phyloP scores from a whole-genome alignment of 495 filamentous ascomycete genomes.

The Elaphomyces granulatus region DNA sequence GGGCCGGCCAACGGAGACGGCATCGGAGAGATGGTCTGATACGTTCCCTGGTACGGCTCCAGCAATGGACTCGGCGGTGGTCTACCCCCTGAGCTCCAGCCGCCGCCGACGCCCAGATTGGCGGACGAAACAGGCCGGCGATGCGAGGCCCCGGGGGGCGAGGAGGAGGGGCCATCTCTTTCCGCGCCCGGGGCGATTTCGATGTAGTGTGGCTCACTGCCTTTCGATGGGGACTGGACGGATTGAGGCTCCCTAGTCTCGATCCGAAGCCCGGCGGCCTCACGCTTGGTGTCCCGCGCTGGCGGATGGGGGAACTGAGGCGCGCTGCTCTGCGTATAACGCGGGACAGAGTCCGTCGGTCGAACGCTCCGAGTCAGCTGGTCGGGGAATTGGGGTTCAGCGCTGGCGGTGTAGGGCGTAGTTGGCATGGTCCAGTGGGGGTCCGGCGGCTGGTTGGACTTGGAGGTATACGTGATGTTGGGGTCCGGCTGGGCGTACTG shows the following conservation, averaged over 20 bases:
- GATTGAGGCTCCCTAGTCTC: slow-evolving; percentile 8
- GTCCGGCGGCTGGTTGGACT: slow-evolving; percentile 14
- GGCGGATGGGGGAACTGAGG: slow-evolving; percentile 11
- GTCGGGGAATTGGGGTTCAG: slow-evolving; percentile 8
- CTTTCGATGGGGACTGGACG: slow-evolving; percentile 13
- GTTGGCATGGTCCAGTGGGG: background rate
- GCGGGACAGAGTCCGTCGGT: slow-evolving; percentile 3
- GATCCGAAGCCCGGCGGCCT: too few species aligned
- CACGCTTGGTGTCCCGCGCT: too few species aligned
- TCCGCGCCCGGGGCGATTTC: slow-evolving; percentile 25
- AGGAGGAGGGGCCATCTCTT: slow-evolving; percentile 14
- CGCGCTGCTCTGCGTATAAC: slow-evolving; percentile 15
- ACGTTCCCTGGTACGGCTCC: slow-evolving; percentile 88
- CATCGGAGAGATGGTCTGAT: slow-evolving; percentile 92
- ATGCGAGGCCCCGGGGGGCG: slow-evolving; percentile 18
- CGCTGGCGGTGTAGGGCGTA: slow-evolving; percentile 10
- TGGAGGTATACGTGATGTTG: slow-evolving; percentile 31
- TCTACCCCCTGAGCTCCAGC: slow-evolving; percentile 16
- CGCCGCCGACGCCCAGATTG: slow-evolving; percentile 18
- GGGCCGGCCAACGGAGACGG: slow-evolving; percentile 53
- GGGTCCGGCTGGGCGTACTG: slow-evolving; percentile 33
- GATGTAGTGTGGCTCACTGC: slow-evolving; percentile 26
- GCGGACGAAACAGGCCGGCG: slow-evolving; percentile 29
- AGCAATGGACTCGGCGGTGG: slow-evolving; percentile 71
- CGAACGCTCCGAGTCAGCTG: slow-evolving; percentile 7